Evolutionary conservation across 2,329 filamentous ascomycete genomes (phyloP).

Genomic region (Ascochyta fabae): DNA sequence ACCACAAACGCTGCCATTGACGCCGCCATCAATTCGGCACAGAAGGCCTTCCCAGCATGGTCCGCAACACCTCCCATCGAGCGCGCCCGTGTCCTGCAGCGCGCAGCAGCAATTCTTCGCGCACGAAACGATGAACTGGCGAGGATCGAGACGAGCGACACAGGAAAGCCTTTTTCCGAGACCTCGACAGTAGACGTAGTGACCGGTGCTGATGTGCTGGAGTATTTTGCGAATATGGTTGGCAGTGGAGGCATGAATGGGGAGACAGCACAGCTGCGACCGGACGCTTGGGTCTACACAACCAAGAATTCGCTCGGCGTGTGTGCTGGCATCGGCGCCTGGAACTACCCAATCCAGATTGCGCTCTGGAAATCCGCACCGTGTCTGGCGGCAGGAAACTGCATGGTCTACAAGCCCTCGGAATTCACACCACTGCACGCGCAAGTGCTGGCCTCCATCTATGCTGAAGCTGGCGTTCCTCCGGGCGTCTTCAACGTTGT

Average conservation of each 20-base stretch:
- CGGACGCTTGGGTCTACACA: conserved; percentile 82
- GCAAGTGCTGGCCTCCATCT: conserved; percentile 75
- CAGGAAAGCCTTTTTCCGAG: conserved; percentile 84
- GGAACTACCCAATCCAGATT: conserved; percentile 93
- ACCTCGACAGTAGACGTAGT: conserved; percentile 83
- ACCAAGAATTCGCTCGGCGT: conserved; percentile 83
- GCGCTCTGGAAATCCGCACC: conserved; percentile 89
- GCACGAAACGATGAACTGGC: conserved; percentile 81
- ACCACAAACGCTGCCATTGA: conserved; percentile 73
- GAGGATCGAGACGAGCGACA: conserved; percentile 80
- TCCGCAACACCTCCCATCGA: conserved; percentile 75
- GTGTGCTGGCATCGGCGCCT: conserved; percentile 85
- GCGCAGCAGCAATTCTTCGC: conserved; percentile 75
- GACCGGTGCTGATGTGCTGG: conserved; percentile 83
- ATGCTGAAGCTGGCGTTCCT: conserved; percentile 78
- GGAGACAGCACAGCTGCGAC: conserved; percentile 75
- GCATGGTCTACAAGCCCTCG: conserved; percentile 89
- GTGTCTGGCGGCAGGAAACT: conserved; percentile 84
- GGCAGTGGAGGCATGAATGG: conserved; percentile 80
- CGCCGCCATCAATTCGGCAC: conserved; percentile 72
- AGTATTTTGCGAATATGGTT: conserved; percentile 83
- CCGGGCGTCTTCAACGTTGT: conserved; percentile 87
- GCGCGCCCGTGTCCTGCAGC: conserved; percentile 78
- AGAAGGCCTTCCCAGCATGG: conserved; percentile 76
- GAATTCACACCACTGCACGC: conserved; percentile 88